These are phyloP conservation scores for Cyanodermella asteris DNA, from an alignment of 2,329 filamentous ascomycete species.

Conservation along the genomic window DNA sequence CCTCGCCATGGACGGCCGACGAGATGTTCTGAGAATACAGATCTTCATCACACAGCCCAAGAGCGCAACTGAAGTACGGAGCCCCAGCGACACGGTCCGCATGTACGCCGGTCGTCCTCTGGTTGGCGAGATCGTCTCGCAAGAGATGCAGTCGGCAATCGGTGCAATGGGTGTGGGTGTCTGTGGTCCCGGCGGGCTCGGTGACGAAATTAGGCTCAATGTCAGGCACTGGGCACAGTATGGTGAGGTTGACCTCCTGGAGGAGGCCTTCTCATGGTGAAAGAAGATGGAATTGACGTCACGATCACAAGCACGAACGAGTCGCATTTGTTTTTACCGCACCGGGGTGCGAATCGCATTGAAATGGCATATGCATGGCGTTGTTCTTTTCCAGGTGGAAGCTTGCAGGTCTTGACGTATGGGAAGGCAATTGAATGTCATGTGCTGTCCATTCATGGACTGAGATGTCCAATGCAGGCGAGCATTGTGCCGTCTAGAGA, in stretches of 20 bases:
- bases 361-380: too few relatives aligned
- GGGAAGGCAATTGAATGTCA: too few relatives aligned
- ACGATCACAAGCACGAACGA: background rate
- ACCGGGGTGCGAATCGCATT: too few relatives aligned
- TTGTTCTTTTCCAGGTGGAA: too few relatives aligned
- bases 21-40: slow-evolving; percentile 65
- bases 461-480: too few relatives aligned
- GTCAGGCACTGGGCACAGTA: slow-evolving; percentile 39
- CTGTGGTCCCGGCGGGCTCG: slow-evolving; percentile 52
- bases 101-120: slow-evolving; percentile 85
- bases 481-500: too few relatives aligned
- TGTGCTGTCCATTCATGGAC: too few relatives aligned
- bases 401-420: too few relatives aligned
- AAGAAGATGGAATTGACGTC: slow-evolving; percentile 4
- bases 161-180: slow-evolving; percentile 78
- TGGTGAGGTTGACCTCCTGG: slow-evolving; percentile 49
- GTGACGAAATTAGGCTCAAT: slow-evolving; percentile 52
- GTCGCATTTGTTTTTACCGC: too few relatives aligned
- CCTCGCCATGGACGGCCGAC: slow-evolving; percentile 55
- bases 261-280: slow-evolving; percentile 42
- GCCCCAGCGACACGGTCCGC: slow-evolving; percentile 57
- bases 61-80: slow-evolving; percentile 60
- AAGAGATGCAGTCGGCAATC: slow-evolving; percentile 60
- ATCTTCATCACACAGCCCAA: slow-evolving; percentile 80
- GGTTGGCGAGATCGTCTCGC: slow-evolving; percentile 52